These are phyloP conservation scores for Orbilia quercus DNA, from an alignment of 2,329 filamentous ascomycete species.

Conservation along the genomic window DNA sequence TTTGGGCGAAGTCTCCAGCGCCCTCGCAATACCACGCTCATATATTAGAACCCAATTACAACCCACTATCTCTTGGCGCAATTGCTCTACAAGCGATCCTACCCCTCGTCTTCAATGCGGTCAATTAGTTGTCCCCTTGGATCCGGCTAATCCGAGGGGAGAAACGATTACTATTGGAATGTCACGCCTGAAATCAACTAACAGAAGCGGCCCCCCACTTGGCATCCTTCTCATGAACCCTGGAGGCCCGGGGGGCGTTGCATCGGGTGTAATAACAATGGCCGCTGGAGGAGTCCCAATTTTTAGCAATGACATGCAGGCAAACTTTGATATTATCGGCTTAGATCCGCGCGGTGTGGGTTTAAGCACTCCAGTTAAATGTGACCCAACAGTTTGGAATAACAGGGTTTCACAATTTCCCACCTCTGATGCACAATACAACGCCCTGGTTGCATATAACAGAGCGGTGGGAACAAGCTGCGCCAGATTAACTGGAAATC, in stretches of 20 bases:
- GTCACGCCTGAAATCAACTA: slow-evolving; percentile 8
- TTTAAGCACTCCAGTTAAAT: slow-evolving; percentile 63
- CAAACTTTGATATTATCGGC: slow-evolving; percentile 65
- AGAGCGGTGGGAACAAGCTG: slow-evolving; percentile 64
- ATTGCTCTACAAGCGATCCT: slow-evolving; percentile 3
- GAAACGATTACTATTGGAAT: slow-evolving; percentile 13
- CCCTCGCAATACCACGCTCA: slow-evolving; percentile 1
- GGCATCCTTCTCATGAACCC: slow-evolving; percentile 65
- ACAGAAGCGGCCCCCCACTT: not conserved
- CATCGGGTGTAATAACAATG: slow-evolving; percentile 57
- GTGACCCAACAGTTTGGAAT: slow-evolving; percentile 63
- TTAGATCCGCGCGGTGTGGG: slow-evolving; percentile 65
- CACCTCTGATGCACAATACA: slow-evolving; percentile 62
- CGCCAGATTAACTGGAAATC: slow-evolving; percentile 62
- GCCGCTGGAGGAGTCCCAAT: slow-evolving; percentile 51
- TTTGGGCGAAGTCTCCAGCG: slow-evolving; percentile 1
- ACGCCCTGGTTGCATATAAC: slow-evolving; percentile 63
- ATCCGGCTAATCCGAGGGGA: slow-evolving; percentile 1
- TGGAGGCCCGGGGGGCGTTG: slow-evolving; percentile 63
- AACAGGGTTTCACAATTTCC: slow-evolving; percentile 63
- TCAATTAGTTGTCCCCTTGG: slow-evolving; percentile 5
- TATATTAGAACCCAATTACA: not conserved
- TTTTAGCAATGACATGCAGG: slow-evolving; percentile 59
- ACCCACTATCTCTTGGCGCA: slow-evolving; percentile 15
- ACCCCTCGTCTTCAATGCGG: slow-evolving; percentile 22